Evolutionary conservation across 345 rosid genomes (phyloP).

Genomic region (Aquilaria sinensis): DNA sequence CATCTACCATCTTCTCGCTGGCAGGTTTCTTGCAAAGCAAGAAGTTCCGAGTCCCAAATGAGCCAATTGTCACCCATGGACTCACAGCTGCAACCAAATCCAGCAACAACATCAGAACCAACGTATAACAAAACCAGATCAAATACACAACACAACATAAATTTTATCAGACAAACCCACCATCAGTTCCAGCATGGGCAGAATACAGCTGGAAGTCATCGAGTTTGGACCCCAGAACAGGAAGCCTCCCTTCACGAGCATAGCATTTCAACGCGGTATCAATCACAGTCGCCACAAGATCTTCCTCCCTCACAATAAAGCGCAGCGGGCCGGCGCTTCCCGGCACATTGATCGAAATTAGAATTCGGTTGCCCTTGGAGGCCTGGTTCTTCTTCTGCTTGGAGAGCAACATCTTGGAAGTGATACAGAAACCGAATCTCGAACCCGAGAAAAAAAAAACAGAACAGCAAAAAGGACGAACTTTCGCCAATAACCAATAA

Average conservation of each 20-base stretch:
- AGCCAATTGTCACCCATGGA: conserved; percentile 76
- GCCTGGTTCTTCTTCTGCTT: conserved; percentile 66
- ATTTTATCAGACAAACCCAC: conserved; percentile 16
- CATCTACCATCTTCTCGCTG: conserved; percentile 21
- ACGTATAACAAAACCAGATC: neutral
- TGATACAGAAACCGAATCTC: too few species aligned
- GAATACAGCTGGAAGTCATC: conserved; percentile 67
- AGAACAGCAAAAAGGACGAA: too few species aligned
- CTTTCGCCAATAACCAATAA: too few species aligned
- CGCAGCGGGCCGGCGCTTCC: conserved; percentile 96
- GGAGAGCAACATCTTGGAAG: conserved; percentile 48
- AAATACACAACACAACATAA: too few species aligned
- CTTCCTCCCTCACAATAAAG: conserved; percentile 63
- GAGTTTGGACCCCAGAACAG: conserved; percentile 67
- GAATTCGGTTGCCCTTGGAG: conserved; percentile 53
- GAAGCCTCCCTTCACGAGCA: conserved; percentile 87
- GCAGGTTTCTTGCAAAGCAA: conserved; percentile 75
- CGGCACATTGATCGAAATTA: conserved; percentile 63
- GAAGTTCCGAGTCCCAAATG: conserved; percentile 60
- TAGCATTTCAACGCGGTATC: conserved; percentile 68
- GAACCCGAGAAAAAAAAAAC: neutral
- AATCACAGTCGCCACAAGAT: conserved; percentile 67
- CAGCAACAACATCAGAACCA: conserved; percentile 2
- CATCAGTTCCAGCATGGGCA: conserved; percentile 49
- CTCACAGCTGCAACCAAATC: conserved; percentile 41